phyloP scores from a whole-genome alignment of 495 filamentous ascomycete genomes.

The Astrothelium macrocarpum region DNA sequence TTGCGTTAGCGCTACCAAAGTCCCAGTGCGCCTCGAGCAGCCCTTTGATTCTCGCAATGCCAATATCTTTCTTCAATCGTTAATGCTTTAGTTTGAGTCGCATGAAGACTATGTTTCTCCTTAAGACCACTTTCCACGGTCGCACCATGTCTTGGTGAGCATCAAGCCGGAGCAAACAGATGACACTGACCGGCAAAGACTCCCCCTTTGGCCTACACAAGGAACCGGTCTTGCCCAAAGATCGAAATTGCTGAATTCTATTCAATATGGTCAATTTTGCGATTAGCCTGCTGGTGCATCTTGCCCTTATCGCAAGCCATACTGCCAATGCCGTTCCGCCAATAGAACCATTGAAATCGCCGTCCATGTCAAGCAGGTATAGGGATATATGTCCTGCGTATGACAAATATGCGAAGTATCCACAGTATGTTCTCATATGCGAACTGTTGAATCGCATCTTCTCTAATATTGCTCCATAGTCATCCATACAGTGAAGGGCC shows the following conservation, averaged over 20 bases:
- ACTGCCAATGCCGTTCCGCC: background rate
- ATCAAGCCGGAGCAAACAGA: background rate
- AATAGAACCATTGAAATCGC: background rate
- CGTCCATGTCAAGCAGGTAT: conserved; percentile 15
- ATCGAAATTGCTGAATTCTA: background rate
- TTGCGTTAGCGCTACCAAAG: background rate
- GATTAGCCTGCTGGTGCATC: background rate
- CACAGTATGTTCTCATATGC: conserved; percentile 32
- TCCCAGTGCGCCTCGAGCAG: too few relatives aligned
- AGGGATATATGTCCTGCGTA: conserved; percentile 41
- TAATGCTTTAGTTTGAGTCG: too few relatives aligned
- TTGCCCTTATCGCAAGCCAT: background rate
- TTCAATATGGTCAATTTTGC: background rate
- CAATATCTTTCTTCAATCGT: background rate
- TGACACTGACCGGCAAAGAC: background rate
- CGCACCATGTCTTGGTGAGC: background rate
- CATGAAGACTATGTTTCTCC: too few relatives aligned
- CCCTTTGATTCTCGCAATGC: background rate
- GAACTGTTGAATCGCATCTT: background rate
- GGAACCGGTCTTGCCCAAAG: background rate
- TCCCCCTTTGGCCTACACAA: background rate
- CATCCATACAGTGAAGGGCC: conserved; percentile 70
- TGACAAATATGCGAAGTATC: conserved; percentile 36
- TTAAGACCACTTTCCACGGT: background rate
- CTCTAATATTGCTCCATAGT: conserved; percentile 32